A percentile compares a stretch with the other conserved stretches of the same genome.
Evolutionary conservation across 2,329 filamentous ascomycete genomes (phyloP).

Genomic region (Fusarium illudens): DNA sequence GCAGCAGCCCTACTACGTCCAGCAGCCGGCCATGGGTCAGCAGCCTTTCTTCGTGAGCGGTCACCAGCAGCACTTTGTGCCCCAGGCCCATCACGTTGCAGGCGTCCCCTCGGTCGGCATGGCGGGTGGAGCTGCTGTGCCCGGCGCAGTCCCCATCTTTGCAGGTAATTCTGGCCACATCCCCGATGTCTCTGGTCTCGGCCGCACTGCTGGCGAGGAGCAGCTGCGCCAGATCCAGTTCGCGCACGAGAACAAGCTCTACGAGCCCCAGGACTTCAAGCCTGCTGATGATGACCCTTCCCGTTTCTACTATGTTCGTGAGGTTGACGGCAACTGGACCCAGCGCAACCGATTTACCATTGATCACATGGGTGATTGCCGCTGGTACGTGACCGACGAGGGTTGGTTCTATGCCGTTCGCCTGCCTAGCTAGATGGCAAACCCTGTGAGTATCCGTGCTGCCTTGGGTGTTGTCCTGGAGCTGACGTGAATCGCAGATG

Average conservation of each 20-base stretch:
- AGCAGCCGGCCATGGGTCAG: constrained; percentile 45
- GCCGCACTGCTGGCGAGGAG: constrained; percentile 59
- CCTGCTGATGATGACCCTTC: constrained; percentile 67
- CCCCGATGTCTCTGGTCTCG: constrained; percentile 62
- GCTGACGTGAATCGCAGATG: constrained; percentile 18
- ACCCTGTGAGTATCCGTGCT: constrained; percentile 16
- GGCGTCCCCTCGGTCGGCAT: constrained; percentile 40
- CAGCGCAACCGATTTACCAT: constrained; percentile 68
- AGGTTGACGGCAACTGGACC: constrained; percentile 68
- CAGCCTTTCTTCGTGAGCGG: constrained; percentile 47
- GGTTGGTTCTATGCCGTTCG: constrained; percentile 70
- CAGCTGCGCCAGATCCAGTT: constrained; percentile 58
- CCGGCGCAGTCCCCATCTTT: constrained; percentile 45
- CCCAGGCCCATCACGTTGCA: constrained; percentile 40
- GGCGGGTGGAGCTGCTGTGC: constrained; percentile 35
- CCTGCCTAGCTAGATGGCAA: constrained; percentile 49
- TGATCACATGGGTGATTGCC: constrained; percentile 63
- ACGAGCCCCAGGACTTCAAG: constrained; percentile 69
- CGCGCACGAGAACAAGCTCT: constrained; percentile 59
- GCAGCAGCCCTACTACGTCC: constrained; percentile 46
- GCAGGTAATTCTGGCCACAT: constrained; percentile 52
- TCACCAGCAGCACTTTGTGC: constrained; percentile 39
- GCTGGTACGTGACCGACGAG: constrained; percentile 67
- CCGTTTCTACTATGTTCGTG: constrained; percentile 69
- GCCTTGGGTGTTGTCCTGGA: neutral